A percentile compares a stretch with the other conserved stretches of the same genome.
These are phyloP conservation scores for Grammothele lineata DNA, from an alignment of 768 basidiomycete genomes.

Conservation along the genomic window DNA sequence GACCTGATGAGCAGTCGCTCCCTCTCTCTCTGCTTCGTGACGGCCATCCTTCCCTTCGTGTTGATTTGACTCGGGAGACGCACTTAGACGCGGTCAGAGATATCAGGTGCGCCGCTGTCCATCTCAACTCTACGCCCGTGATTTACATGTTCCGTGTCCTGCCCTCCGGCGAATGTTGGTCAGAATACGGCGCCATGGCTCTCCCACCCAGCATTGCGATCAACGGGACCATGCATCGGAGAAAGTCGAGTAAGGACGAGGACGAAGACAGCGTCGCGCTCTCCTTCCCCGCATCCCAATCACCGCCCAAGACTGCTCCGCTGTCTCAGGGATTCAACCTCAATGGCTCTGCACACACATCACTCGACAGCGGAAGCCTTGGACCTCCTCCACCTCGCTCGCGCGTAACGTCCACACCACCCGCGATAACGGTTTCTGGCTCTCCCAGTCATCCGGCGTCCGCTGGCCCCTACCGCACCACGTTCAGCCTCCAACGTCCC, in stretches of 20 bases:
- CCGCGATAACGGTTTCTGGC: constrained; percentile 20
- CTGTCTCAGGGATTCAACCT: constrained; percentile 8
- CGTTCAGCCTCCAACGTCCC: constrained; percentile 17
- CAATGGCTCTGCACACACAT: constrained; percentile 8
- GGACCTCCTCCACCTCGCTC: constrained; percentile 5
- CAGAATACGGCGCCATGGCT: no score
- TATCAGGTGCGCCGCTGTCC: no score
- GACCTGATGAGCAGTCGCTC: no score
- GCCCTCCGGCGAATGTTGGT: no score
- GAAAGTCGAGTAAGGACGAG: constrained; percentile 35
- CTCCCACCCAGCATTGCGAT: not conserved
- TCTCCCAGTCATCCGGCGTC: constrained; percentile 22
- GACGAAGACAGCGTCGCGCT: constrained; percentile 22
- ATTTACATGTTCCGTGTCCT: no score
- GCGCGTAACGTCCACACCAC: constrained; percentile 24
- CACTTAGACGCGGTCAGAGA: no score
- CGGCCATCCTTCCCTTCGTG: no score
- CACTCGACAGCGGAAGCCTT: not conserved
- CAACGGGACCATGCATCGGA: constrained; percentile 27
- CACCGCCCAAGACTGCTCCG: constrained; percentile 11
- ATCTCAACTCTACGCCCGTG: no score
- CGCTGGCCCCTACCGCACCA: constrained; percentile 28
- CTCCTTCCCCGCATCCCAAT: constrained; percentile 14
- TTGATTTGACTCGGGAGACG: no score
- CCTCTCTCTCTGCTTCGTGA: no score